Base-by-base conservation (phyloP, 169 alveolate genomes). In the Perkinsus marinus region DNA sequence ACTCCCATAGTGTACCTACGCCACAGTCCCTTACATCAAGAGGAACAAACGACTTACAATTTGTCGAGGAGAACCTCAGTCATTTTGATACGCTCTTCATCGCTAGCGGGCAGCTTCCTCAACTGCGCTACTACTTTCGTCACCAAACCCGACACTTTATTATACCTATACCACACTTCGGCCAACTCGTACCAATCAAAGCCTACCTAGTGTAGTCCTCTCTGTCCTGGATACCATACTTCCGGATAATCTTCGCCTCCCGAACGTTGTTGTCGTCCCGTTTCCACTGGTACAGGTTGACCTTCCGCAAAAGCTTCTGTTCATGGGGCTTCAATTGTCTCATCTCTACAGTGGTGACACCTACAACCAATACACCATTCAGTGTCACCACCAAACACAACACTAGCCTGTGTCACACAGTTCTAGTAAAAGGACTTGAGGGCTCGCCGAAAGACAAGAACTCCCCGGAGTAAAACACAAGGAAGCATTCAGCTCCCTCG, bases 291-390 rank as follows among this genome's bases (percentile, higher is more conserved):
- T 96, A 97, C 43, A 98, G 97, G 95, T 99, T 98, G 39, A 97
- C 98, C 95, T 98, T 98, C 95, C 98, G 98, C 90, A 98, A 94
- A 43, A 99, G 94, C 94, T 98, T 99, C 94, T 98, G 98, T 97
- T 99, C 99, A 91, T 99, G 99, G 94, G 95, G 97, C 95, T 98
- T 99, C 91, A 99, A 96, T 94, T 98, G 96, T 95, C 99, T 96
- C 99, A 99, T 99, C 93, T 93, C 92, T 34, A 0, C 57, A 34
- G 37, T 38, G 36, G 30, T 39, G 41, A 47, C 9, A 36, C 37
- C 79, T 57, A 57, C 79, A 2, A 3, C 46, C 19, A 41, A 57
- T 0, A 5, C 22, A 30, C 79, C 37, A 57, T 57, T 57, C 37
- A n/a, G n/a, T n/a, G n/a, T 26, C 79, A 57, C 79, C 34, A 57